Evolutionary conservation across 768 basidiomycete genomes (phyloP).

Genomic region (Pulveroboletus frians): DNA sequence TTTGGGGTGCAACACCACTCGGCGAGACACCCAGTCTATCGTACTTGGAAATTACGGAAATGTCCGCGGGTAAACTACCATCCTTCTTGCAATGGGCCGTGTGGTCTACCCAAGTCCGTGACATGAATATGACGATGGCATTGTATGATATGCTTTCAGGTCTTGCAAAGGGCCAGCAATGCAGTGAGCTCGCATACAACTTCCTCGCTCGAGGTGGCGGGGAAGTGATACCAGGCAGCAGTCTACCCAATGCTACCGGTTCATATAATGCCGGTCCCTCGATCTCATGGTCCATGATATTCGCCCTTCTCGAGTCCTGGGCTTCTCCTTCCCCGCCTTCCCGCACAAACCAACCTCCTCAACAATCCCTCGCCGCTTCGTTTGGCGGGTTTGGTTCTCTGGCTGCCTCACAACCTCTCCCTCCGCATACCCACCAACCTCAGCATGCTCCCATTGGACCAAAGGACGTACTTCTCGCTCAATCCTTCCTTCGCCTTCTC

Average conservation of each 20-base stretch:
- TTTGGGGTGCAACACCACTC: constrained; percentile 68
- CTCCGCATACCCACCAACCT: constrained; percentile 35
- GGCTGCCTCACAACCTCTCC: constrained; percentile 24
- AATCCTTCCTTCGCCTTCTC: constrained; percentile 76
- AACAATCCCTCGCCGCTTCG: constrained; percentile 34
- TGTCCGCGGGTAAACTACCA: constrained; percentile 57
- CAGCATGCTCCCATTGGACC: constrained; percentile 47
- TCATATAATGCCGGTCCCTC: constrained; percentile 45
- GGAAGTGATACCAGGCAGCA: constrained; percentile 60
- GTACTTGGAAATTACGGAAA: constrained; percentile 58
- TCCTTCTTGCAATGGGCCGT: constrained; percentile 88
- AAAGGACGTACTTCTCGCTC: constrained; percentile 73
- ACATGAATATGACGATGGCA: constrained; percentile 68
- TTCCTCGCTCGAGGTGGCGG: constrained; percentile 77
- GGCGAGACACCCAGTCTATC: constrained; percentile 37
- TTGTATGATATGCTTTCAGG: constrained; percentile 88
- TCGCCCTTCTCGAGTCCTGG: constrained; percentile 74
- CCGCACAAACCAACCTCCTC: constrained; percentile 40
- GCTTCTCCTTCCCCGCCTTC: constrained; percentile 46
- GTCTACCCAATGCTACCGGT: constrained; percentile 34
- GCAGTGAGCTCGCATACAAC: constrained; percentile 84
- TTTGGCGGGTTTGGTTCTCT: constrained; percentile 30
- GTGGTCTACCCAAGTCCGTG: constrained; percentile 75
- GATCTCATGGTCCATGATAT: constrained; percentile 76
- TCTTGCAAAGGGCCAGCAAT: constrained; percentile 76